Evolutionary conservation across 208 protist genomes (phyloP), one percentile per base, ranked within the genome.

Genomic region (Leishmania turanica): DNA sequence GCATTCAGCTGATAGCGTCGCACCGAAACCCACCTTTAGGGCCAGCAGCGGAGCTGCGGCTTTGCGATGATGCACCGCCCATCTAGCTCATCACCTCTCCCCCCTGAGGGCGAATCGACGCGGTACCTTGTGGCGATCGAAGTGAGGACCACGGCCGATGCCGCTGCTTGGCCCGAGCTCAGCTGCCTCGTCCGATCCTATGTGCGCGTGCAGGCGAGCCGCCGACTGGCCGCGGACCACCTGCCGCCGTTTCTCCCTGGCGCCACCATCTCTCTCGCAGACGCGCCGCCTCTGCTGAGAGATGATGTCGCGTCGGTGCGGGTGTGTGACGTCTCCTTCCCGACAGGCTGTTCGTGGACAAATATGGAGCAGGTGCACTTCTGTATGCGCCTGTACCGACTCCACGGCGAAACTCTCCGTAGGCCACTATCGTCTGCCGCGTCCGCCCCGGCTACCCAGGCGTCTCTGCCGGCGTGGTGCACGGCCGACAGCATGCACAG

Each of bases 301-400:
- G 75, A 87, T 6, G 82, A 72, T 4, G 75, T 94, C 9, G 68
- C 70, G 37, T 81, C 84, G 2, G 31, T 96, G 70, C 87, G 92
- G 0, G 87, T 96, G 15, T 92, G 90, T 76, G 92, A 95, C 79
- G 75, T 93, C 45, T 85, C 78, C 45, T 81, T 85, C 56, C 82
- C 82, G 2, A 65, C 77, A 19, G 77, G 77, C 31, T 85, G 78
- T 40, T 11, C 51, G 21, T 85, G 82, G 82, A 34, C 72, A 17
- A 75, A 70, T 19, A 1, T 85, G 72, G 82, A 82, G 56, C 60
- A 78, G 51, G 77, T 85, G n/a, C 27, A 78, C 21, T 85, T 85
- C 49, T 27, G 21, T 64, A 85, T 85, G 37, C 65, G 77, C 0
- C 65, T 87, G 3, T 87, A 87, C 66, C 49, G 56, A 2, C 66